A percentile compares a stretch with the other conserved stretches of the same genome.
Conservation (phyloP, 2,329 filamentous ascomycete genomes). For the Aspergillus amoenus region DNA sequence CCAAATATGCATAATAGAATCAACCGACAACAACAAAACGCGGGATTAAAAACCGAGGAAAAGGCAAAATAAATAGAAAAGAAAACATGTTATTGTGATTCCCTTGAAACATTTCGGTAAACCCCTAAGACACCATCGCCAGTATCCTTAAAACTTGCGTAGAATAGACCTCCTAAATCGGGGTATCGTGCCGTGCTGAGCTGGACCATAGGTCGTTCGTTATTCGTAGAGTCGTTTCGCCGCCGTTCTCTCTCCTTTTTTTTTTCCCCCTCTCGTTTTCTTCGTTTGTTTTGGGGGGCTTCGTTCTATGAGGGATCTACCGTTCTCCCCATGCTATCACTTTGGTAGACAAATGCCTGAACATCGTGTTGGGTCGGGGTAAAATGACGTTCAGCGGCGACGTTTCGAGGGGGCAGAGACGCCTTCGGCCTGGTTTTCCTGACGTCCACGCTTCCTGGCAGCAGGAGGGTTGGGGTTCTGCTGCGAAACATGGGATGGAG, state of each 20-base stretch:
- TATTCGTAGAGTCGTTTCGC: not conserved
- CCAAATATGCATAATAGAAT: no score
- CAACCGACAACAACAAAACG: not conserved
- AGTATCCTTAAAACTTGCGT: not conserved
- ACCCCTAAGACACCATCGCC: not conserved
- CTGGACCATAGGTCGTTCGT: not conserved
- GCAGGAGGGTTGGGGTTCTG: not conserved
- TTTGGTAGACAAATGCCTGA: not conserved
- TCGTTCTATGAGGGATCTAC: not conserved
- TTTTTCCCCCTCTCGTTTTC: not conserved
- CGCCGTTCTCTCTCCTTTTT: not conserved
- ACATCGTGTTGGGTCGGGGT: not conserved
- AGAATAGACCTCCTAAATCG: not conserved
- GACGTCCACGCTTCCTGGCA: not conserved
- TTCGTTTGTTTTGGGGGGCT: not conserved
- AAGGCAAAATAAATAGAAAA: not conserved
- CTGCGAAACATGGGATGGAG: not conserved
- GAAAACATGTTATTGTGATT: not conserved
- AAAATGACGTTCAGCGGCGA: not conserved
- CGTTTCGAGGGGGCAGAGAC: not conserved
- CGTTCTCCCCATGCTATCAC: not conserved
- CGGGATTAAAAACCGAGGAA: no score
- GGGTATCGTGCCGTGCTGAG: not conserved
- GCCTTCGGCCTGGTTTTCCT: not conserved
- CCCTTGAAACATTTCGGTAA: not conserved